Evolutionary conservation across 78 protist species (phyloP).

Genomic region (Dictyostelium discoideum): DNA sequence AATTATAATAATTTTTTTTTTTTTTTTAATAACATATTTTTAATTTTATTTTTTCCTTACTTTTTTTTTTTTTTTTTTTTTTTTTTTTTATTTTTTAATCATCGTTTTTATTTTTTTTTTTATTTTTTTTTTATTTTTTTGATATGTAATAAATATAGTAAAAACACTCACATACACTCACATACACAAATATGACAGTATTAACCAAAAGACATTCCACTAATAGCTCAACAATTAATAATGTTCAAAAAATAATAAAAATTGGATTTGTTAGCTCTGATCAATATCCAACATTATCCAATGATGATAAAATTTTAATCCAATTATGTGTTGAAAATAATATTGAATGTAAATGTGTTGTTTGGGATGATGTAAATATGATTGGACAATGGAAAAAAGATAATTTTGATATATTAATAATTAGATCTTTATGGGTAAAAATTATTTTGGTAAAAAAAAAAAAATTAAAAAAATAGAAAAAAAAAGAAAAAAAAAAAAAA

Average conservation of each 20-base stretch:
- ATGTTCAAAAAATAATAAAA: background rate
- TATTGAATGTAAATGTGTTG: background rate
- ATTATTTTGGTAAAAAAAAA: background rate
- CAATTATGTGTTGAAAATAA: background rate
- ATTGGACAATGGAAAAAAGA: slow-evolving; percentile 7
- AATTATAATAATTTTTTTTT: no score
- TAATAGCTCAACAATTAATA: background rate
- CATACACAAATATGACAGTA: background rate
- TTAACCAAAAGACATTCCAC: background rate
- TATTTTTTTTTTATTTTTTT: background rate
- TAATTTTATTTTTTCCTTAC: no score
- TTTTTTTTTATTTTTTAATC: background rate
- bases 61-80: background rate
- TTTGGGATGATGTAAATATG: slow-evolving; percentile 53
- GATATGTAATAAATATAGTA: background rate
- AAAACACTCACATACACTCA: background rate
- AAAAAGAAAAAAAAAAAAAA: background rate
- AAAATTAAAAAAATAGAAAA: background rate
- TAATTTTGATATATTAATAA: slow-evolving; percentile 27
- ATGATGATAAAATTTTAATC: slow-evolving; percentile 49
- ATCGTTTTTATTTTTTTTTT: background rate
- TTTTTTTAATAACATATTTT: no score
- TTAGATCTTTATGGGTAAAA: slow-evolving; percentile 69
- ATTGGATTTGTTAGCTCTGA: slow-evolving; percentile 46
- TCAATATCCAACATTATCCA: slow-evolving; percentile 9